Evolutionary conservation across 352 stramenopile species (phyloP), one percentile per base, ranked within the genome.

Genomic region (Globisporangium barbulae): DNA sequence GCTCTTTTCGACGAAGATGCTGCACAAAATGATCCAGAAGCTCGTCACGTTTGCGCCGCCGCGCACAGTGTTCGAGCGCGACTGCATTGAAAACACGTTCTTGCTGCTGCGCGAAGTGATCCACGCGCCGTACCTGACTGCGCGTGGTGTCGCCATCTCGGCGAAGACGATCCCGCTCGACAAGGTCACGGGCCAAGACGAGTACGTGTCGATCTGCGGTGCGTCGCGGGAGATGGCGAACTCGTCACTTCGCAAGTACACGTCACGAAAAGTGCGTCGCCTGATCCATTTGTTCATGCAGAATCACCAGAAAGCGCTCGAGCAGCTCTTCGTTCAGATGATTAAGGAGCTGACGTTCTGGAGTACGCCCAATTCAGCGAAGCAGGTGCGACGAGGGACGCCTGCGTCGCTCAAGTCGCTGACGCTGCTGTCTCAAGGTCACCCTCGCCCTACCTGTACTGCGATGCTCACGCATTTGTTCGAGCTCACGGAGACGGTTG

Each of bases 131-230:
- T 95, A 95, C 67, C 73, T 95, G 59, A 93, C 87, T 25, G 74
- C 74, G 22, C 81, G 87, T 2, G 87, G 87, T 35, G 87, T 93
- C 30, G 81, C 85, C 17, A 93, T 95, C 70, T 95, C 83, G n/a
- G 84, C 85, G 39, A 93, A 89, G 74, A 91, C 74, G 41, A 95
- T 95, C 30, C 87, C 87, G 42, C 64, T 93, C 47, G 87, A 95
- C 67, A 93, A 90, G 55, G 71, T 95, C 35, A 95, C 87, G 10
- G 87, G 87, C 22, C 83, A 95, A 62, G 80, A 92, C 60, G 86
- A 95, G 69, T 95, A 95, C 72, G 82, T 95, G 44, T 91, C 81
- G 49, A 92, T 95, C 63, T 95, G 83, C 33, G 86, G 86, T 30
- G 84, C 86, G 15, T 93, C 84, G 13, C 84, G 86, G 3, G 86